Conservation (phyloP, 2,329 filamentous ascomycete species). For the Pestalotiopsis sp. region DNA sequence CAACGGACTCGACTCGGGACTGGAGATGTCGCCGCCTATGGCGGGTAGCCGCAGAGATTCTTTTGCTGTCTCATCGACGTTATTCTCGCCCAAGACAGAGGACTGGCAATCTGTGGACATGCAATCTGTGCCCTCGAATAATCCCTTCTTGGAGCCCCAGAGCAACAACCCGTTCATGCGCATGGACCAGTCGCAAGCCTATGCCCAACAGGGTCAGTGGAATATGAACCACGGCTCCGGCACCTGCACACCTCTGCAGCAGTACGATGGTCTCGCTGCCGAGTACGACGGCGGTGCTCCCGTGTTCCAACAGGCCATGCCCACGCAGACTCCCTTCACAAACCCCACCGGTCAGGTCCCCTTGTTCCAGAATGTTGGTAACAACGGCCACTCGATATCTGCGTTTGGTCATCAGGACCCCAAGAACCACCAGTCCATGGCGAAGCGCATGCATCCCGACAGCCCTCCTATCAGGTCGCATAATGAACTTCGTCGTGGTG, state of each 20-base stretch:
- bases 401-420: slow-evolving; percentile 47
- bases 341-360: slow-evolving; percentile 49
- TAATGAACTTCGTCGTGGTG: slow-evolving; percentile 75
- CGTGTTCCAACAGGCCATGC: slow-evolving; percentile 55
- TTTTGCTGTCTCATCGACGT: slow-evolving; percentile 55
- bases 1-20: slow-evolving; percentile 57
- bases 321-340: slow-evolving; percentile 55
- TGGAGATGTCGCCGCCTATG: slow-evolving; percentile 65
- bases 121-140: slow-evolving; percentile 64
- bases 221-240: slow-evolving; percentile 65
- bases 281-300: slow-evolving; percentile 54
- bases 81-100: slow-evolving; percentile 67
- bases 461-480: slow-evolving; percentile 72
- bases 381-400: slow-evolving; percentile 50
- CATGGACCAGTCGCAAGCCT: slow-evolving; percentile 52
- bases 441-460: slow-evolving; percentile 63
- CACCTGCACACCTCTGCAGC: slow-evolving; percentile 71
- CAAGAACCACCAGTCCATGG: slow-evolving; percentile 47
- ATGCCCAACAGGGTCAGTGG: slow-evolving; percentile 53
- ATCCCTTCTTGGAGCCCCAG: slow-evolving; percentile 58
- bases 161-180: slow-evolving; percentile 71
- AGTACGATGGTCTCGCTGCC: slow-evolving; percentile 63
- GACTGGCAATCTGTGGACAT: slow-evolving; percentile 66
- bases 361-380: slow-evolving; percentile 53
- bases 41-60: slow-evolving; percentile 63